phyloP scores from a whole-genome alignment of 163 green algal genomes.

The Scenedesmus sp. region DNA sequence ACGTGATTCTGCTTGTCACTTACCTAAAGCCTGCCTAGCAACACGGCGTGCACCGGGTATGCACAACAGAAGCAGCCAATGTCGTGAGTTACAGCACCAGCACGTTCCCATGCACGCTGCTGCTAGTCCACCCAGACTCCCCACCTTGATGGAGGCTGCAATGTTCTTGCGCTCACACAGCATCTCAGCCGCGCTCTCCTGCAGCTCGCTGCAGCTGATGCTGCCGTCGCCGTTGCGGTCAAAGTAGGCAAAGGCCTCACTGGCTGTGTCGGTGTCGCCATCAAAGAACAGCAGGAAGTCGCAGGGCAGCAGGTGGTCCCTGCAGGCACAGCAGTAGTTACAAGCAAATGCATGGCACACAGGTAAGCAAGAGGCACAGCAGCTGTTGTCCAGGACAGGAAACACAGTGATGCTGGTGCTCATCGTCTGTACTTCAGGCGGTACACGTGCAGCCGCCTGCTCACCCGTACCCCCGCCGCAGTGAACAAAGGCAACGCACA shows the following conservation, averaged over 20 bases:
- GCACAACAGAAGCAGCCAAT: background rate
- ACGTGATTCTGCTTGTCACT: too few relatives aligned
- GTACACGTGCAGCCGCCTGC: too few relatives aligned
- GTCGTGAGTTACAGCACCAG: too few relatives aligned
- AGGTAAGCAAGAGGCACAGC: background rate
- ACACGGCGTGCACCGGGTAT: background rate
- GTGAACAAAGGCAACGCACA: too few relatives aligned
- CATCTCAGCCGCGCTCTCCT: slow-evolving; percentile 58
- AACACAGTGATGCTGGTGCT: too few relatives aligned
- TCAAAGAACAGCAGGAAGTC: slow-evolving; percentile 42
- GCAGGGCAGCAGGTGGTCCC: slow-evolving; percentile 22
- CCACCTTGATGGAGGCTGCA: slow-evolving; percentile 57
- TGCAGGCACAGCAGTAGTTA: background rate
- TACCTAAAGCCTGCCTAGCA: background rate
- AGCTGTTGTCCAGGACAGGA: background rate
- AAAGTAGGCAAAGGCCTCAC: slow-evolving; percentile 47
- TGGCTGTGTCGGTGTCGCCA: slow-evolving; percentile 13
- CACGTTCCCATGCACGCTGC: background rate
- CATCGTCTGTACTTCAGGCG: too few relatives aligned
- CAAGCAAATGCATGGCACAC: background rate
- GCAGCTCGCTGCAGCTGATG: slow-evolving; percentile 51
- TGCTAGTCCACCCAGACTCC: background rate
- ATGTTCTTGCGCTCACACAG: slow-evolving; percentile 72
- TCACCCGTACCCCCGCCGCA: too few relatives aligned
- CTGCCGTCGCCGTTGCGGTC: slow-evolving; percentile 43